Conservation (phyloP, 2,329 filamentous ascomycete genomes). For the Allantophomopsis lycopodina region DNA sequence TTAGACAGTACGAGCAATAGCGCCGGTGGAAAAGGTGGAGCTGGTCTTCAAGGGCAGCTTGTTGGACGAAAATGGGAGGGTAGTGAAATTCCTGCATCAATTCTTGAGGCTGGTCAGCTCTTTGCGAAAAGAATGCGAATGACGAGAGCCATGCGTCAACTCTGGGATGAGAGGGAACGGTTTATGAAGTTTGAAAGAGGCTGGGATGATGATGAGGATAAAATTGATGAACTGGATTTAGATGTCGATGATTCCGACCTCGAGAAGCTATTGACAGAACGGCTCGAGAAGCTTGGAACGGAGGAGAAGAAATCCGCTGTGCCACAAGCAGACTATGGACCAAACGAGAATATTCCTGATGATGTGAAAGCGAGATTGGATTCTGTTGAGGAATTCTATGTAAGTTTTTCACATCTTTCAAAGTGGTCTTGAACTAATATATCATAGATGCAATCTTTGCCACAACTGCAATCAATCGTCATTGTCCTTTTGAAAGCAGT, state of each 20-base stretch:
- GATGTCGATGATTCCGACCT: slow-evolving; percentile 26
- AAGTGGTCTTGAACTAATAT: slow-evolving; percentile 14
- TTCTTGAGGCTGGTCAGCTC: slow-evolving; percentile 84
- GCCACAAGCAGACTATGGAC: slow-evolving; percentile 32
- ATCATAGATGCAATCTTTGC: slow-evolving; percentile 55
- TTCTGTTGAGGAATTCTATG: slow-evolving; percentile 74
- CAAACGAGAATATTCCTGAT: slow-evolving; percentile 33
- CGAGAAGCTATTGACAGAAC: slow-evolving; percentile 26
- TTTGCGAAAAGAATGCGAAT: slow-evolving; percentile 86
- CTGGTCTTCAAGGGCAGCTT: slow-evolving; percentile 64
- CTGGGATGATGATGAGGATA: slow-evolving; percentile 45
- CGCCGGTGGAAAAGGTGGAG: slow-evolving; percentile 76
- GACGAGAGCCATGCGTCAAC: slow-evolving; percentile 78
- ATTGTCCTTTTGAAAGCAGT: slow-evolving; percentile 88
- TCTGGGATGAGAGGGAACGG: slow-evolving; percentile 87
- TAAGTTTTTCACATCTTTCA: slow-evolving; percentile 29
- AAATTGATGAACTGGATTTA: slow-evolving; percentile 26
- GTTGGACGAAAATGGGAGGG: slow-evolving; percentile 84
- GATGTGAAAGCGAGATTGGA: slow-evolving; percentile 50
- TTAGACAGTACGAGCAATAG: slow-evolving; percentile 80
- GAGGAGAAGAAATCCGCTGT: slow-evolving; percentile 23
- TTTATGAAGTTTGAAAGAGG: slow-evolving; percentile 89
- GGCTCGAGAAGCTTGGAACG: slow-evolving; percentile 25
- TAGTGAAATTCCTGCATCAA: slow-evolving; percentile 87
- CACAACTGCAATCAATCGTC: slow-evolving; percentile 81